These are phyloP conservation scores for Cucurbita argyrosperma DNA, from an alignment of 306 rosid species.

Conservation along the genomic window DNA sequence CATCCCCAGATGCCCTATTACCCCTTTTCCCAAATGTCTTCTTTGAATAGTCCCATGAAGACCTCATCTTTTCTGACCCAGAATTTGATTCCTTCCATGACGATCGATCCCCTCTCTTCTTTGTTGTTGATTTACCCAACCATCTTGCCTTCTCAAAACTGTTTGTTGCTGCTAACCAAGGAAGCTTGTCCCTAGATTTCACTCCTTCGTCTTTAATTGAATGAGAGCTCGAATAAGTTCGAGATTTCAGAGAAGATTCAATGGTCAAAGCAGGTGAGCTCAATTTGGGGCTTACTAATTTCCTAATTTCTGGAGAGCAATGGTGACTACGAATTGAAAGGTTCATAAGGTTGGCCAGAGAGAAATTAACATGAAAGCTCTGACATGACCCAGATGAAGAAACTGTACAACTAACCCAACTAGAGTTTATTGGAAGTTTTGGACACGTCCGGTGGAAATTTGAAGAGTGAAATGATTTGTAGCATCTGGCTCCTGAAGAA, in stretches of 20 bases:
- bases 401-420: not conserved
- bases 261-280: constrained; percentile 14
- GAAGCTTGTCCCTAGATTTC: constrained; percentile 26
- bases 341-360: constrained; percentile 8
- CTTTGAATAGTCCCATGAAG: constrained; percentile 18
- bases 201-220: constrained; percentile 9
- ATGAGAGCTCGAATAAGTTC: constrained; percentile 26
- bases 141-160: constrained; percentile 16
- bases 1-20: constrained; percentile 39
- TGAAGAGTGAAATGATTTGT: constrained; percentile 9
- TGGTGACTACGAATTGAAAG: not conserved
- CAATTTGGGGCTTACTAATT: constrained; percentile 6
- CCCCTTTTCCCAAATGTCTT: constrained; percentile 21
- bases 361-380: constrained; percentile 8
- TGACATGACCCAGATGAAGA: not conserved
- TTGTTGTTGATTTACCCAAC: constrained; percentile 1
- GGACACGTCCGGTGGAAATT: not conserved
- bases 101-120: constrained; percentile 7
- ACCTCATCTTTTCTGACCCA: constrained; percentile 7
- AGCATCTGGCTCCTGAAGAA: constrained; percentile 42
- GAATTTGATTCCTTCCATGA: constrained; percentile 22
- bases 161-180: constrained; percentile 47
- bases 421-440: constrained; percentile 30
- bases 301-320: constrained; percentile 10
- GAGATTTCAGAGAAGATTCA: constrained; percentile 17